These are phyloP conservation scores for Neopestalotiopsis sp. DNA, from an alignment of 2,329 filamentous ascomycete species.

Conservation along the genomic window DNA sequence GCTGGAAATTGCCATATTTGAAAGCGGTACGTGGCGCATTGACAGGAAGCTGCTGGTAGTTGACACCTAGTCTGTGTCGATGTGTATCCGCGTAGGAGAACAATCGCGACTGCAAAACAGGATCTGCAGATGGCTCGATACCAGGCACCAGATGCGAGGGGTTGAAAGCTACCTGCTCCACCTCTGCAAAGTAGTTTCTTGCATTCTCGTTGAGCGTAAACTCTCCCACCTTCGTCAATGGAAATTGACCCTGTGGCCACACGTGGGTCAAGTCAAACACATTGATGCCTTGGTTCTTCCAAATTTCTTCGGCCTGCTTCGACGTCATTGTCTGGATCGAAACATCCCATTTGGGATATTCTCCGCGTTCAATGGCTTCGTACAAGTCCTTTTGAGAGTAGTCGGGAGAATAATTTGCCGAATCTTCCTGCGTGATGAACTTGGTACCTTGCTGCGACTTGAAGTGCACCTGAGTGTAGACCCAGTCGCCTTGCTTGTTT, in stretches of 20 bases:
- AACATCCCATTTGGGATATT: slow-evolving; percentile 68
- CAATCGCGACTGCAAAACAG: slow-evolving; percentile 70
- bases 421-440: slow-evolving; percentile 63
- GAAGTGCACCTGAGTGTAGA: slow-evolving; percentile 69
- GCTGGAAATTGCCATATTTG: slow-evolving; percentile 17
- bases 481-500: slow-evolving; percentile 66
- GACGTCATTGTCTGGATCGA: slow-evolving; percentile 67
- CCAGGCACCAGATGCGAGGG: slow-evolving; percentile 71
- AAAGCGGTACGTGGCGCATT: slow-evolving; percentile 23
- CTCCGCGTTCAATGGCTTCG: slow-evolving; percentile 63
- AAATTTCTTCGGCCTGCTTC: slow-evolving; percentile 63
- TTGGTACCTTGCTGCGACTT: slow-evolving; percentile 68
- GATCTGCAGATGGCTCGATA: slow-evolving; percentile 72
- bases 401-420: slow-evolving; percentile 64
- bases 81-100: slow-evolving; percentile 75
- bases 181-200: slow-evolving; percentile 71
- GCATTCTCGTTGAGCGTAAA: slow-evolving; percentile 69
- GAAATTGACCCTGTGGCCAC: slow-evolving; percentile 68
- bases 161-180: slow-evolving; percentile 73
- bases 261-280: slow-evolving; percentile 74
- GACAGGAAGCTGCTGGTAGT: slow-evolving; percentile 64
- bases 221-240: slow-evolving; percentile 63
- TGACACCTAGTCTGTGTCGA: slow-evolving; percentile 60
- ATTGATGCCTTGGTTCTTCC: slow-evolving; percentile 50
- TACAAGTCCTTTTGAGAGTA: slow-evolving; percentile 68